Percentiles rank a stretch among this genome's conserved stretches.
These are phyloP conservation scores for Galerina sulciceps DNA, from an alignment of 768 basidiomycete genomes.

Conservation along the genomic window DNA sequence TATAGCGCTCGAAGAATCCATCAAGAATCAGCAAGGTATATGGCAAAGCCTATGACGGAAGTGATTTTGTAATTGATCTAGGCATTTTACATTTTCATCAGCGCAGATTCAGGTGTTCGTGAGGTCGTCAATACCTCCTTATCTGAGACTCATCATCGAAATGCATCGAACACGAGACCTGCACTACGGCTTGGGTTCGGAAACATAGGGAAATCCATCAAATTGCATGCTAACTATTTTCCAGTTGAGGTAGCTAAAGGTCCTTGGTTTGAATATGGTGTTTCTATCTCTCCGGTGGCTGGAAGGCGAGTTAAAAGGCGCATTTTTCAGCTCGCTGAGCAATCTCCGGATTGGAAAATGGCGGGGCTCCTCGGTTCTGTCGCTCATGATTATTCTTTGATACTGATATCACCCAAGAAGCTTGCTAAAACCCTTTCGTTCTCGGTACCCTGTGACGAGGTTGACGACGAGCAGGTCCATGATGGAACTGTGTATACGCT, in stretches of 20 bases:
- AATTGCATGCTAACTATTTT: conserved; percentile 72
- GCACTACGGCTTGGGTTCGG: conserved; percentile 63
- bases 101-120: too few relatives aligned
- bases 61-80: too few relatives aligned
- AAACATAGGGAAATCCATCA: conserved; percentile 48
- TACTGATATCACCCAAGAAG: conserved; percentile 49
- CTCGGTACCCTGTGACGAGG: conserved; percentile 49
- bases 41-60: too few relatives aligned
- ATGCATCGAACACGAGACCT: too few relatives aligned
- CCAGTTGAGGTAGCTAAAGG: conserved; percentile 55
- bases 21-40: too few relatives aligned
- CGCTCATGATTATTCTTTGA: conserved; percentile 61
- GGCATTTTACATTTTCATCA: too few relatives aligned
- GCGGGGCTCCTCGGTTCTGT: conserved; percentile 53
- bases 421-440: conserved; percentile 51
- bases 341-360: conserved; percentile 47
- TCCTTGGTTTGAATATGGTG: conserved; percentile 63
- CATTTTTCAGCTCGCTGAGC: conserved; percentile 67
- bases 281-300: conserved; percentile 55
- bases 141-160: too few relatives aligned
- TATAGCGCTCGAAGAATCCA: too few relatives aligned
- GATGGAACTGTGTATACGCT: conserved; percentile 52
- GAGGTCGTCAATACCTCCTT: too few relatives aligned
- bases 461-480: conserved; percentile 52
- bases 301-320: conserved; percentile 57